These are phyloP conservation scores for Neopestalotiopsis rosae DNA, from an alignment of 2,329 filamentous ascomycete species.

Conservation along the genomic window DNA sequence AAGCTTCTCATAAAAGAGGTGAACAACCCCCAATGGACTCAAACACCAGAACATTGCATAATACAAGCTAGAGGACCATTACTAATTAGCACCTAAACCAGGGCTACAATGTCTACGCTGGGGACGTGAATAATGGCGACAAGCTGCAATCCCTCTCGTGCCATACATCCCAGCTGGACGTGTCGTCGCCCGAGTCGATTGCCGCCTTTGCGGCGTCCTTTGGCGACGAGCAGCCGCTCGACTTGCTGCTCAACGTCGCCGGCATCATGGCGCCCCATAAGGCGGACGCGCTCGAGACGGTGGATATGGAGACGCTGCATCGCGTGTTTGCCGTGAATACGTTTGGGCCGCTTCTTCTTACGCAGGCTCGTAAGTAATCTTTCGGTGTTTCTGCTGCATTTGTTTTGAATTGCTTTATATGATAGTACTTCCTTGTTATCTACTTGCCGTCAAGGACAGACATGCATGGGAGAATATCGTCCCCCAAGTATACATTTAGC, in stretches of 20 bases:
- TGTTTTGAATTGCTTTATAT: no score
- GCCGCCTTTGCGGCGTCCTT: slow-evolving; percentile 17
- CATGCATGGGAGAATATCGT: no score
- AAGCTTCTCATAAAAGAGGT: slow-evolving; percentile 27
- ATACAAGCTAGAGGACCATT: no score
- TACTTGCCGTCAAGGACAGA: no score
- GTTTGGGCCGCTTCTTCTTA: slow-evolving; percentile 48
- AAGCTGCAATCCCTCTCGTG: slow-evolving; percentile 21
- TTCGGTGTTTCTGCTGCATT: no score
- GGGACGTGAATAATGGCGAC: slow-evolving; percentile 23
- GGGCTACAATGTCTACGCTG: slow-evolving; percentile 26
- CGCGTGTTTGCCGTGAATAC: slow-evolving; percentile 48
- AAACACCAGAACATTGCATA: no score
- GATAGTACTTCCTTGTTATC: no score
- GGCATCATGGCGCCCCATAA: slow-evolving; percentile 36
- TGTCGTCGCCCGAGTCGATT: slow-evolving; percentile 21
- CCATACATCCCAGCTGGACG: slow-evolving; percentile 21
- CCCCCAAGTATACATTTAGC: no score
- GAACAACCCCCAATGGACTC: background rate
- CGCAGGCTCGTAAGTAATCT: slow-evolving; percentile 36
- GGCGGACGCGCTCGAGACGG: slow-evolving; percentile 21
- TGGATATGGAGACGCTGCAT: slow-evolving; percentile 39
- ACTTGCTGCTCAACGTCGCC: slow-evolving; percentile 23
- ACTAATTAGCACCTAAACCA: background rate
- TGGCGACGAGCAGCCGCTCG: slow-evolving; percentile 18